Evolutionary conservation across 495 filamentous ascomycete genomes (phyloP).

Genomic region (Xylaria nigripes): DNA sequence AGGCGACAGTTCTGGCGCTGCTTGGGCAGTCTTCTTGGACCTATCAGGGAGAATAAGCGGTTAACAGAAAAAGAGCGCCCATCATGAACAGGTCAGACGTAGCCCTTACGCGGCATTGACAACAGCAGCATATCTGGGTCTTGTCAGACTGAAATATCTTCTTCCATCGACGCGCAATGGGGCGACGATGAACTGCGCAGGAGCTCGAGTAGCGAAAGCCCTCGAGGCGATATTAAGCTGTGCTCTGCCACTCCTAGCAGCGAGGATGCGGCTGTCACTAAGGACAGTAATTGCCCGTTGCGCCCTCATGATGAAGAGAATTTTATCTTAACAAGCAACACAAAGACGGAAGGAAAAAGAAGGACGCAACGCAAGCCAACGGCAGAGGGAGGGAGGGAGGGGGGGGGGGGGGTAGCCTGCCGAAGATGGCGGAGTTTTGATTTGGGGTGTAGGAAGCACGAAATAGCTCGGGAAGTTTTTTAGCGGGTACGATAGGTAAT

Average conservation of each 20-base stretch:
- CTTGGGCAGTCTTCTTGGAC: conserved; percentile 38
- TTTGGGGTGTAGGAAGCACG: neutral
- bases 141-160: conserved; percentile 25
- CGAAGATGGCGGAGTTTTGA: neutral
- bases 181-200: conserved; percentile 20
- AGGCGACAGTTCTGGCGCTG: conserved; percentile 35
- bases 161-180: conserved; percentile 23
- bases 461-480: conserved; percentile 27
- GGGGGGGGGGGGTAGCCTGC: too few species aligned
- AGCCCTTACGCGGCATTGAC: conserved; percentile 18
- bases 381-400: neutral
- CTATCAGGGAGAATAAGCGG: conserved; percentile 15
- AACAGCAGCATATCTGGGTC: conserved; percentile 20
- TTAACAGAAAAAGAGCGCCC: neutral
- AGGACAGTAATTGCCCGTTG: conserved; percentile 36
- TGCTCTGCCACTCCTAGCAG: conserved; percentile 25
- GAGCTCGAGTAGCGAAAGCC: conserved; percentile 8
- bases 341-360: neutral
- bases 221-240: conserved; percentile 23
- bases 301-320: conserved; percentile 33
- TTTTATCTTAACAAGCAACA: conserved; percentile 12
- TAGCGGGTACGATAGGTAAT: too few species aligned
- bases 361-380: neutral
- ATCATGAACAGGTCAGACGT: neutral
- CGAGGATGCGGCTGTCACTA: conserved; percentile 30